Evolutionary conservation across 495 filamentous ascomycete genomes (phyloP).

Genomic region (Wilcoxina mikolae): DNA sequence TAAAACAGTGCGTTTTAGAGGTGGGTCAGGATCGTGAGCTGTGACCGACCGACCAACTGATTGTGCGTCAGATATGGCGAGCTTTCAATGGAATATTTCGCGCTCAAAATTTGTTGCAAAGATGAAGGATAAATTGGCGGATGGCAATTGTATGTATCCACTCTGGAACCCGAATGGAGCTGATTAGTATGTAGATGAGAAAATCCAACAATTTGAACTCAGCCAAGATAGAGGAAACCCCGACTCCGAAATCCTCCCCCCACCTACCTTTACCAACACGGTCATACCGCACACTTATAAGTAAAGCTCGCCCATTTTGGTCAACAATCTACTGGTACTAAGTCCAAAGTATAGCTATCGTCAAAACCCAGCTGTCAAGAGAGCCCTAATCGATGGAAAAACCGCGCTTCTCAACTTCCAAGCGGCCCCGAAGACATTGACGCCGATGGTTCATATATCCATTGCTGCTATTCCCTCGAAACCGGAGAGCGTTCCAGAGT

Average conservation of each 20-base stretch:
- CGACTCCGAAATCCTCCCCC: conserved; percentile 60
- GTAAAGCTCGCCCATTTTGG: conserved; percentile 24
- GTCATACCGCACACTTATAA: conserved; percentile 32
- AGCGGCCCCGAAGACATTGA: conserved; percentile 36
- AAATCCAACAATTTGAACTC: conserved; percentile 61
- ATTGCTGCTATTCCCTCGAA: conserved; percentile 36
- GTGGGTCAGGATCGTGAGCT: conserved; percentile 32
- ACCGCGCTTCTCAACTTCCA: conserved; percentile 41
- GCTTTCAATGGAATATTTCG: conserved; percentile 25
- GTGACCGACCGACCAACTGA: not conserved
- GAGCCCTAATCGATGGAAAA: conserved; percentile 39
- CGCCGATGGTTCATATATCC: conserved; percentile 50
- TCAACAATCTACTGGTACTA: not conserved
- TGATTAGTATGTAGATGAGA: conserved; percentile 36
- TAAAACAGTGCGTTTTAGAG: conserved; percentile 74
- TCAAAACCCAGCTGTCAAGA: conserved; percentile 45
- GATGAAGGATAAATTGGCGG: conserved; percentile 40
- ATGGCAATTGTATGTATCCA: conserved; percentile 38
- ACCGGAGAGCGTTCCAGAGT: conserved; percentile 30
- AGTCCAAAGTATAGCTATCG: conserved; percentile 37
- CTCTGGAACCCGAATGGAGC: not conserved
- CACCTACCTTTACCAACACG: conserved; percentile 47
- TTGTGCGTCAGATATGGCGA: conserved; percentile 20
- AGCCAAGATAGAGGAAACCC: conserved; percentile 44
- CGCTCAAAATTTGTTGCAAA: conserved; percentile 42